phyloP scores from a whole-genome alignment of 805 yeast genomes.

The Metschnikowia anglica region DNA sequence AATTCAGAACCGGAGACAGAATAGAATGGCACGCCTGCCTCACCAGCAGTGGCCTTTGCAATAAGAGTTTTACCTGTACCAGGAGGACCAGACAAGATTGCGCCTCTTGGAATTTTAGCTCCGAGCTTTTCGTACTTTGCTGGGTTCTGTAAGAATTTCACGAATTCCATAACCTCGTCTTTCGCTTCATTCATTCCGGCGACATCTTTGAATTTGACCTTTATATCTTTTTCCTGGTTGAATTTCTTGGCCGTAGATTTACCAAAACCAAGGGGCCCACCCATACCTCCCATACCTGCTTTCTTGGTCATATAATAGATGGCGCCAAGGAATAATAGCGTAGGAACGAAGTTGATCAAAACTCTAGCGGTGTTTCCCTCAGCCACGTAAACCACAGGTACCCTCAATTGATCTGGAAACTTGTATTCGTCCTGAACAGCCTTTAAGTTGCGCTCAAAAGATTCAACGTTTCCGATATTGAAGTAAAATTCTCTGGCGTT shows the following conservation, averaged over 20 bases:
- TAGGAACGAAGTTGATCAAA: constrained; percentile 79
- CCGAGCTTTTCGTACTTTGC: constrained; percentile 87
- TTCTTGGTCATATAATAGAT: constrained; percentile 76
- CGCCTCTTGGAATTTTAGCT: constrained; percentile 98
- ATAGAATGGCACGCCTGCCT: constrained; percentile 95
- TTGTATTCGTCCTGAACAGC: constrained; percentile 70
- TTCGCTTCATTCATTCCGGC: constrained; percentile 98
- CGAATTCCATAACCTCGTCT: constrained; percentile 97
- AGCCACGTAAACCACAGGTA: constrained; percentile 79
- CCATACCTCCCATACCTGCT: constrained; percentile 48
- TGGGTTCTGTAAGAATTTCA: constrained; percentile 87
- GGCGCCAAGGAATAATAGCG: constrained; percentile 84
- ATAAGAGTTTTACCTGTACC: constrained; percentile 98
- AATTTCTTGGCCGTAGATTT: constrained; percentile 88
- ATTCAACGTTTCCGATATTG: constrained; percentile 84
- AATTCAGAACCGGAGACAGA: constrained; percentile 97
- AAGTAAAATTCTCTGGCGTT: constrained; percentile 44
- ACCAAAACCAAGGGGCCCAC: constrained; percentile 79
- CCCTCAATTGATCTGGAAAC: constrained; percentile 58
- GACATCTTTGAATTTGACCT: constrained; percentile 86
- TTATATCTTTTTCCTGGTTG: constrained; percentile 88
- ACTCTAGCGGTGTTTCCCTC: constrained; percentile 67
- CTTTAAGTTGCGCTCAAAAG: constrained; percentile 77
- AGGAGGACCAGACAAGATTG: constrained; percentile 95
- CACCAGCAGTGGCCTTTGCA: constrained; percentile 99